Conservation (phyloP, 371 early-diverging fungal species). For the Nematocida ausubeli region DNA sequence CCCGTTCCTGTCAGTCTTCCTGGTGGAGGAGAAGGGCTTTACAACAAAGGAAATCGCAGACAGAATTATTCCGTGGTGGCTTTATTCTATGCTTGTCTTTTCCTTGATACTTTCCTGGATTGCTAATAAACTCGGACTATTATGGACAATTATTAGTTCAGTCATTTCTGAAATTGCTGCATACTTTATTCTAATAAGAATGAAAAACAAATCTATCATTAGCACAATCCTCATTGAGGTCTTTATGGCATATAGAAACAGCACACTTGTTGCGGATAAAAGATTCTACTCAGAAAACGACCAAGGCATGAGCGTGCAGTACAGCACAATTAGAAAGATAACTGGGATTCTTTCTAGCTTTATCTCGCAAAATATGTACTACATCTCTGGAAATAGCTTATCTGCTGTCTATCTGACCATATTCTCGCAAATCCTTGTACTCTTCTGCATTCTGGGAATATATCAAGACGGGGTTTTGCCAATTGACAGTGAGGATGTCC, state of each 20-base stretch:
- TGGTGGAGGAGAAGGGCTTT: constrained; percentile 61
- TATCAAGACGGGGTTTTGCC: neutral
- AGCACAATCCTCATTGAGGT: constrained; percentile 36
- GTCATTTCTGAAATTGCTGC: constrained; percentile 52
- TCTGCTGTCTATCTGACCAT: constrained; percentile 42
- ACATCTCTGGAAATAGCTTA: constrained; percentile 31
- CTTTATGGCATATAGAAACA: constrained; percentile 51
- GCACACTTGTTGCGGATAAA: constrained; percentile 48
- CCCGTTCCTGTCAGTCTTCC: constrained; percentile 62
- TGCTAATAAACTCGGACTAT: constrained; percentile 48
- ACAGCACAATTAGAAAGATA: constrained; percentile 50
- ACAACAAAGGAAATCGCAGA: constrained; percentile 61
- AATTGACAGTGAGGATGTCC: neutral
- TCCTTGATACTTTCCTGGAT: constrained; percentile 55
- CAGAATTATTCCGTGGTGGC: constrained; percentile 57
- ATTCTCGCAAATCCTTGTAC: constrained; percentile 27
- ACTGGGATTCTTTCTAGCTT: constrained; percentile 56
- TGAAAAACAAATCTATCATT: constrained; percentile 39
- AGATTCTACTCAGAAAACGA: constrained; percentile 34
- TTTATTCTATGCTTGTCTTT: constrained; percentile 54
- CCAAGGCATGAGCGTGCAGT: constrained; percentile 17
- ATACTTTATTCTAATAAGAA: constrained; percentile 49
- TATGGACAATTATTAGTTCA: constrained; percentile 43
- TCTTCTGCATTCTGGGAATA: constrained; percentile 27
- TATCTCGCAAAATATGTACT: constrained; percentile 62